phyloP scores from a whole-genome alignment of 2,329 filamentous ascomycete species.

The Didymella pomorum region DNA sequence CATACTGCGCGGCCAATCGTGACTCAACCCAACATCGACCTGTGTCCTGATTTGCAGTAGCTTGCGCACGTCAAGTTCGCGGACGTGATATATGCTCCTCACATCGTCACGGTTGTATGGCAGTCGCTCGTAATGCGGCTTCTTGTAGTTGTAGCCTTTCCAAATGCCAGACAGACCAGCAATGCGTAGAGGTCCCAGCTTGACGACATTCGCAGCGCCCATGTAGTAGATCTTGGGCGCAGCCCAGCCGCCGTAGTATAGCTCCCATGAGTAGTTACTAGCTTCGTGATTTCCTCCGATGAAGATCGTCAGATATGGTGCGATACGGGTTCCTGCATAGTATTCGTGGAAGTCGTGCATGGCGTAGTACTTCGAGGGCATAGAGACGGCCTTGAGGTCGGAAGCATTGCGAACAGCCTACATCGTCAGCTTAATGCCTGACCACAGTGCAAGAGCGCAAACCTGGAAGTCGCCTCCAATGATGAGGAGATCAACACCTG shows the following conservation, averaged over 20 bases:
- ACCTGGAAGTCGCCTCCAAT: slow-evolving; percentile 97
- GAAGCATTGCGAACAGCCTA: slow-evolving; percentile 86
- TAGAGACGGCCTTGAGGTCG: slow-evolving; percentile 88
- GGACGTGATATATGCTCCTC: slow-evolving; percentile 85
- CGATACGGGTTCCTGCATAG: slow-evolving; percentile 78
- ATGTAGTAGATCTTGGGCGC: slow-evolving; percentile 98
- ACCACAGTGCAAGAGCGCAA: slow-evolving; percentile 21
- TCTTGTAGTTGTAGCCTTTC: slow-evolving; percentile 88
- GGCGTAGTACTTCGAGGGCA: slow-evolving; percentile 84
- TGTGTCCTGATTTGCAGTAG: slow-evolving; percentile 84
- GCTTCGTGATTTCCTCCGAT: slow-evolving; percentile 96
- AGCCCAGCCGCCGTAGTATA: slow-evolving; percentile 97
- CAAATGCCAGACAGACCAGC: slow-evolving; percentile 93
- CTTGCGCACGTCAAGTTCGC: slow-evolving; percentile 91
- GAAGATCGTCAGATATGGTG: slow-evolving; percentile 91
- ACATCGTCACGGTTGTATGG: slow-evolving; percentile 82
- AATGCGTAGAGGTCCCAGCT: slow-evolving; percentile 84
- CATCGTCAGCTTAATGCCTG: slow-evolving; percentile 28
- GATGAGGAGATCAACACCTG: slow-evolving; percentile 85
- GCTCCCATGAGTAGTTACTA: slow-evolving; percentile 85
- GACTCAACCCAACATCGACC: slow-evolving; percentile 89
- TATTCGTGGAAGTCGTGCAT: slow-evolving; percentile 95
- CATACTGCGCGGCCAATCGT: slow-evolving; percentile 91
- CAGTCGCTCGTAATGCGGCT: slow-evolving; percentile 82
- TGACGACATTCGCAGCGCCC: slow-evolving; percentile 88